Conservation (phyloP, 345 rosid genomes). For the Eutrema japonicum region DNA sequence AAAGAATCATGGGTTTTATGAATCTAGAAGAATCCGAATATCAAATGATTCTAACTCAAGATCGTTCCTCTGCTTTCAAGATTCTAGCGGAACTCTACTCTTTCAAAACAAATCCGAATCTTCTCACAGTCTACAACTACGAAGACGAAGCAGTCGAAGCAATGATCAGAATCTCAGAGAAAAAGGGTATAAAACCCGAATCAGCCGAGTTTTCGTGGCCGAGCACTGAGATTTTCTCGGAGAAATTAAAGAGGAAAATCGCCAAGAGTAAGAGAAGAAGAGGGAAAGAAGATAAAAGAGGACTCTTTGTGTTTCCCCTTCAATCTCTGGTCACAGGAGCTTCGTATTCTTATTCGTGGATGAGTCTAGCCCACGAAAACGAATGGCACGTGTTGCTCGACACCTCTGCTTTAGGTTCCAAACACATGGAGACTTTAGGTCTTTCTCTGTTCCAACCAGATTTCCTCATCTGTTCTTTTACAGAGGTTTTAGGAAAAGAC, state of each 20-base stretch:
- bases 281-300: slow-evolving; percentile 46
- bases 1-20: slow-evolving; percentile 68
- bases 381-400: slow-evolving; percentile 90
- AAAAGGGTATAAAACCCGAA: slow-evolving; percentile 56
- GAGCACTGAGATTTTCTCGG: slow-evolving; percentile 49
- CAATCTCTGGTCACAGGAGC: slow-evolving; percentile 77
- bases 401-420: slow-evolving; percentile 71
- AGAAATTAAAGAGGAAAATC: slow-evolving; percentile 60
- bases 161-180: slow-evolving; percentile 63
- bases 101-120: slow-evolving; percentile 55
- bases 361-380: slow-evolving; percentile 70
- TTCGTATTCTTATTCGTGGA: slow-evolving; percentile 79
- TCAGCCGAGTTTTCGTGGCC: slow-evolving; percentile 81
- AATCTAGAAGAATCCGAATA: slow-evolving; percentile 78
- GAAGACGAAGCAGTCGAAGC: slow-evolving; percentile 67
- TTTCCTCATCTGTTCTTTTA: slow-evolving; percentile 75
- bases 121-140: slow-evolving; percentile 78
- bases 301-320: slow-evolving; percentile 84
- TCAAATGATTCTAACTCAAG: slow-evolving; percentile 64
- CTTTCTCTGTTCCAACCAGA: slow-evolving; percentile 81
- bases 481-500: slow-evolving; percentile 67
- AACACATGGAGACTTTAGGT: slow-evolving; percentile 91
- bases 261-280: slow-evolving; percentile 47
- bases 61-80: slow-evolving; percentile 77
- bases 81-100: slow-evolving; percentile 74